Percentiles rank a stretch among this genome's conserved stretches.
Conservation (phyloP, 345 rosid species). For the Erucastrum elatum region DNA sequence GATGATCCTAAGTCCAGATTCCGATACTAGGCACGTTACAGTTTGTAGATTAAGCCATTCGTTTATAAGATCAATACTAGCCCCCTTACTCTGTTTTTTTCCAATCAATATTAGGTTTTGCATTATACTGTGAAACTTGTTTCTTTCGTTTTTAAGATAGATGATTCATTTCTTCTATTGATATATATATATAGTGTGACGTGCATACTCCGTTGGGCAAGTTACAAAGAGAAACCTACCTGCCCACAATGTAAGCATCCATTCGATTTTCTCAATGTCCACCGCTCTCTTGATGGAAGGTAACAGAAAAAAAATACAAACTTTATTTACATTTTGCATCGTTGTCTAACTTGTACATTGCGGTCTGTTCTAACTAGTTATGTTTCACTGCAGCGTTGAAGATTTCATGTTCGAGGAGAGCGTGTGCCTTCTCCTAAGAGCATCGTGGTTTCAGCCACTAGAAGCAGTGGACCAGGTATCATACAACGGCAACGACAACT, state of each 20-base stretch:
- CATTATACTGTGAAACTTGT: not conserved
- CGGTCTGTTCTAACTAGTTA: too few relatives aligned
- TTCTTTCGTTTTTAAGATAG: slow-evolving; percentile 1
- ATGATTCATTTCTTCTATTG: too few relatives aligned
- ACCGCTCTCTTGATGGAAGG: slow-evolving; percentile 89
- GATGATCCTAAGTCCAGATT: too few relatives aligned
- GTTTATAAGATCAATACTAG: not conserved
- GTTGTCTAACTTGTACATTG: too few relatives aligned
- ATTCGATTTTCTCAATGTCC: slow-evolving; percentile 75
- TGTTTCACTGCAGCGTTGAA: slow-evolving; percentile 49
- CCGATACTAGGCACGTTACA: too few relatives aligned
- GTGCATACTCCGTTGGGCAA: slow-evolving; percentile 90
- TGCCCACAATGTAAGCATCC: slow-evolving; percentile 97
- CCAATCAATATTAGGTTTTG: too few relatives aligned
- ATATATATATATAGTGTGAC: slow-evolving; percentile 71
- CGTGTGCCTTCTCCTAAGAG: slow-evolving; percentile 84
- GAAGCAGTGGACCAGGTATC: slow-evolving; percentile 51
- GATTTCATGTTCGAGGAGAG: slow-evolving; percentile 98
- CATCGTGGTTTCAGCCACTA: slow-evolving; percentile 76
- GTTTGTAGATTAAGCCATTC: not conserved
- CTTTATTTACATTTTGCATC: not conserved
- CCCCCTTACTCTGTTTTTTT: not conserved
- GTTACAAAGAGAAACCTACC: slow-evolving; percentile 57
- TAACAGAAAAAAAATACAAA: not conserved
- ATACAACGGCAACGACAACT: slow-evolving; percentile 41